A percentile compares a stretch with the other conserved stretches of the same genome.
Evolutionary conservation across 2,329 filamentous ascomycete genomes (phyloP).

Genomic region (Nannizziopsis arthrosporioides): DNA sequence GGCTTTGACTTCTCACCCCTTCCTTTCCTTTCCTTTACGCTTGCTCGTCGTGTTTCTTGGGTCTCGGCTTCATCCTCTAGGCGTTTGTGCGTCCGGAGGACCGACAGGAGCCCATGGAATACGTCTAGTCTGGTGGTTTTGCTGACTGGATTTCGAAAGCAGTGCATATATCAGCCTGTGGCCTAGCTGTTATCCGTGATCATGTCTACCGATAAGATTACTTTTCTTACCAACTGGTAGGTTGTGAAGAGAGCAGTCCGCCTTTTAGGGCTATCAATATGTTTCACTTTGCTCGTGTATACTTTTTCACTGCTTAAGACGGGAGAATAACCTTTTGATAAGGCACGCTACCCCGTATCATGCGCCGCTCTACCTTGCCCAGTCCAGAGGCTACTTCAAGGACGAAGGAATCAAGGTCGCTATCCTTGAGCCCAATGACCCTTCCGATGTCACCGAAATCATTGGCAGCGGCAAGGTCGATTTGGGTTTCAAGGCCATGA

Average conservation of each 20-base stretch:
- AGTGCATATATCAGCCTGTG: slow-evolving; percentile 19
- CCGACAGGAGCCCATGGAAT: background rate
- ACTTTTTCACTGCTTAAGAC: background rate
- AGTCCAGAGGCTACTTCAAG: slow-evolving; percentile 62
- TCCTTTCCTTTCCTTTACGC: slow-evolving; percentile 22
- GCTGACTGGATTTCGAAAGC: slow-evolving; percentile 18
- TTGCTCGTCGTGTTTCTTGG: slow-evolving; percentile 9
- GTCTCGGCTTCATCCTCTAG: background rate
- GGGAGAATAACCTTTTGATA: slow-evolving; percentile 20
- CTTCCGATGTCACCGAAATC: slow-evolving; percentile 71
- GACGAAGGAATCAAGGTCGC: slow-evolving; percentile 68
- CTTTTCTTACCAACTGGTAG: slow-evolving; percentile 74
- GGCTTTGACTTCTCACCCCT: slow-evolving; percentile 42
- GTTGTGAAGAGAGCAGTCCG: slow-evolving; percentile 15
- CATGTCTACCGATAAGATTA: slow-evolving; percentile 78
- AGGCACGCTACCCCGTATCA: slow-evolving; percentile 78
- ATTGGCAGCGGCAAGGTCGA: slow-evolving; percentile 66
- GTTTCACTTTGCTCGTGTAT: slow-evolving; percentile 5
- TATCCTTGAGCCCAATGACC: slow-evolving; percentile 65
- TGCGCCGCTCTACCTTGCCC: slow-evolving; percentile 63
- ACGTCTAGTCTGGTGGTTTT: slow-evolving; percentile 17
- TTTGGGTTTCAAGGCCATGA: slow-evolving; percentile 75
- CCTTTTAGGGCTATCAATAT: slow-evolving; percentile 2
- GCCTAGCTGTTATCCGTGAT: slow-evolving; percentile 22
- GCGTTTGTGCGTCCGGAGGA: background rate